Evolutionary conservation across 2,329 filamentous ascomycete species (phyloP).

Genomic region (Aspergillus hiratsukae): DNA sequence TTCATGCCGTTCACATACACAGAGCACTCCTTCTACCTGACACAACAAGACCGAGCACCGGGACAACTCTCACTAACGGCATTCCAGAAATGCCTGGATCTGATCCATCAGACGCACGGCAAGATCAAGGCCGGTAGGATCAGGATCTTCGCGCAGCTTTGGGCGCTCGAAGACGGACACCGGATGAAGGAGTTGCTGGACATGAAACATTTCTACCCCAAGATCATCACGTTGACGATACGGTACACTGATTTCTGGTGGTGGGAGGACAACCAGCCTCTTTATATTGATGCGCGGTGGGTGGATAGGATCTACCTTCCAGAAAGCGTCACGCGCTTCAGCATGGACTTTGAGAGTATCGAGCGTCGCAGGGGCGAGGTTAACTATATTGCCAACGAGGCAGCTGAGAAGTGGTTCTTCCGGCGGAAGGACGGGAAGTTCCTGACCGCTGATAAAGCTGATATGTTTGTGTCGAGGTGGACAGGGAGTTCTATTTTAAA

Average conservation of each 20-base stretch:
- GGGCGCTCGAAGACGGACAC: conserved; percentile 28
- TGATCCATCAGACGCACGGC: conserved; percentile 18
- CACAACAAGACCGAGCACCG: conserved; percentile 27
- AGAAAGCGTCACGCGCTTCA: conserved; percentile 35
- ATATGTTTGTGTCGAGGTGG: conserved; percentile 38
- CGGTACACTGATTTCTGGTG: conserved; percentile 49
- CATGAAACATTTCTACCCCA: conserved; percentile 30
- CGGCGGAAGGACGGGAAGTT: conserved; percentile 28
- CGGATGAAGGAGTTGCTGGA: conserved; percentile 24
- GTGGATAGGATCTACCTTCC: conserved; percentile 30
- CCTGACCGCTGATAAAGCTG: conserved; percentile 27
- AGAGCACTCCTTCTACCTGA: conserved; percentile 41
- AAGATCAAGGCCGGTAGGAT: conserved; percentile 29
- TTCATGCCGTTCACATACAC: conserved; percentile 39
- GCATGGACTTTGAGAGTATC: conserved; percentile 48
- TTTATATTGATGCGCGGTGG: conserved; percentile 38
- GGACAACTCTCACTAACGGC: conserved; percentile 7
- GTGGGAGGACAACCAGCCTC: conserved; percentile 38
- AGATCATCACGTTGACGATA: conserved; percentile 42
- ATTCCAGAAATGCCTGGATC: conserved; percentile 15
- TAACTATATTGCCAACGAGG: conserved; percentile 40
- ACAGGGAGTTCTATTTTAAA: conserved; percentile 44
- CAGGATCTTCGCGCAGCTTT: conserved; percentile 45
- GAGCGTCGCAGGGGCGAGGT: conserved; percentile 45
- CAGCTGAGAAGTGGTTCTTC: conserved; percentile 34